Evolutionary conservation across 1,139 yeast genomes (phyloP), one percentile per base, ranked within the genome.

Genomic region (Scheffersomyces titani): DNA sequence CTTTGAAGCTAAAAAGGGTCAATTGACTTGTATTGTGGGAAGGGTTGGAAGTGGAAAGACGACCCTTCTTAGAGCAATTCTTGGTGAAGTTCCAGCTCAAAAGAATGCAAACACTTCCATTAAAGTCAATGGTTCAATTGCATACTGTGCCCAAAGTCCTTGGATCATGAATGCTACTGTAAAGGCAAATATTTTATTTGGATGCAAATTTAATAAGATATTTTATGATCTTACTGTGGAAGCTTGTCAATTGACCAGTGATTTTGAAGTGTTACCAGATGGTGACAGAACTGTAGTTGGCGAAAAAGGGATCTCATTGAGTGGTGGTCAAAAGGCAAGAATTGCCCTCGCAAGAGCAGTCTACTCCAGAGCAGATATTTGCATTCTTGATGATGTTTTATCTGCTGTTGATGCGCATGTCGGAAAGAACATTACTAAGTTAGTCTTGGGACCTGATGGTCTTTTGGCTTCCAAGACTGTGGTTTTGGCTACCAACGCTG

Each of bases 11-110:
- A 63, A 54, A 30, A 65, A 66, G 56, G 72, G 72, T 13, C 63
- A 68, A 44, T 61, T 71, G 53, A 69, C 72, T 1, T 71, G 75
- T 57, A 59, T 71, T 16, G 73, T 70, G 5, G 75, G 75, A 11
- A 61, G 63, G 52, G 75, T 71, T 19, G 75, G 75, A 1, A 57
- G 71, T 19, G 75, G 75, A n/a, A 71, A 71, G 51, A 59, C 73
- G 3, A 68, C 74, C 0, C 59, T 71, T 9, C 64, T 71, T 47
- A 67, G 66, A 49, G 57, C 72, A 2, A 57, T 71, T 5, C 58
- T 70, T 22, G 73, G 75, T 5, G 73, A 70, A 51, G 56, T 70
- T 19, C 64, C 65, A 16, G 54, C 62, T 19, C 49, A 52, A n/a
- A 50, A 51, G 9, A 52, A 51, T 18, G 49, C 57, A 2, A 51